Evolutionary conservation across 768 basidiomycete genomes (phyloP), one percentile per base, ranked within the genome.

Genomic region (Dacryopinax primogenitus): DNA sequence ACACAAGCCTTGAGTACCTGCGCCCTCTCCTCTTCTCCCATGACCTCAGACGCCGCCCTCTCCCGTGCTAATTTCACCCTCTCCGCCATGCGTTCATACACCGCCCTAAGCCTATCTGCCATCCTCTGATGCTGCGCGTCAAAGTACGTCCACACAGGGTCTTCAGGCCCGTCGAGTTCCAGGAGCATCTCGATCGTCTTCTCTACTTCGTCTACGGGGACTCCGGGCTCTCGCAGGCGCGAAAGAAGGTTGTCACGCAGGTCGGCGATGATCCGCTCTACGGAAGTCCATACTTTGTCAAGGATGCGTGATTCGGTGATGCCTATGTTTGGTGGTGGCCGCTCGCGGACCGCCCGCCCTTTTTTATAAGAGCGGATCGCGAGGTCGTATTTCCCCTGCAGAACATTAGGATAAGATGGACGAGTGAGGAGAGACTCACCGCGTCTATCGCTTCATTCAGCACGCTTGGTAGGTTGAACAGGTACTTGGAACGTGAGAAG

Each of bases 331-430:
- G 92, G 0, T 86, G 93, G 90, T n/a, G 91, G 84, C 9, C 89
- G 87, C 71, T 93, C 89, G 45, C 95, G 81, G 32, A 97, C 78
- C 74, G 88, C 86, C 68, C 92, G 91, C 23, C 95, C 96, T 74
- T 96, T 97, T 77, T 95, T 95, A 79, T 98, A 99, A 69, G 96
- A 93, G 21, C 92, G 84, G 71, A 99, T 79, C 0, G 94, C 95
- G 34, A 87, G 84, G 66, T 98, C 96, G 73, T 94, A 98, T 64
- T 89, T 88, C 15, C 92, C 92, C 92, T 96, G 70, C 1, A 13
- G 26, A 26, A 13, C 26, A 3, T 58, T 30, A 6, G 26, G 26
- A 16, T 33, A 21, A 3, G 18, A 13, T 28, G 13, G 23, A 34
- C 12, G 33, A 16, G 2, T 30, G 4, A 32, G 63, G 26, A n/a